Evolutionary conservation across 2,329 filamentous ascomycete species (phyloP).

Genomic region (Fusarium robinianum): DNA sequence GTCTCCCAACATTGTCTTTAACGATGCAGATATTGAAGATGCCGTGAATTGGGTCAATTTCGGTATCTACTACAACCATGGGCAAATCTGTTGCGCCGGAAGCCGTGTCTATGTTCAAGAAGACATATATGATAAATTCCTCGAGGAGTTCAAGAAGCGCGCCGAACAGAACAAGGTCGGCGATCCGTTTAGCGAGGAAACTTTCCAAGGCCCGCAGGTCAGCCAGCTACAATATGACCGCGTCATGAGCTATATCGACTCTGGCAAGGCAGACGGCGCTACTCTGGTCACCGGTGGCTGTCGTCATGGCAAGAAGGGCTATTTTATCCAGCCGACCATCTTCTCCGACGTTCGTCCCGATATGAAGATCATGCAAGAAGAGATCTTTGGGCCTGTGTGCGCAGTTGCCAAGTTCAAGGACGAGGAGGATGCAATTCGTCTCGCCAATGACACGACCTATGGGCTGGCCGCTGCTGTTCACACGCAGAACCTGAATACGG

Average conservation of each 20-base stretch:
- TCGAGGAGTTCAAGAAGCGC: conserved; percentile 61
- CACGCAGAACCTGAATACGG: too few relatives aligned
- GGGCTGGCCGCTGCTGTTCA: conserved; percentile 58
- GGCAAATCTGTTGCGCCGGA: conserved; percentile 64
- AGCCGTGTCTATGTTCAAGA: conserved; percentile 64
- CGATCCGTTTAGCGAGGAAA: too few relatives aligned
- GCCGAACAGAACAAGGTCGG: conserved; percentile 47
- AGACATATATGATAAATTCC: conserved; percentile 59
- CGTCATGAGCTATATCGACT: too few relatives aligned
- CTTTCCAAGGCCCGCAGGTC: too few relatives aligned
- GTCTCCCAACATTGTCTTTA: conserved; percentile 61
- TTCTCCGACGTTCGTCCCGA: conserved; percentile 35
- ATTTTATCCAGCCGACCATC: conserved; percentile 38
- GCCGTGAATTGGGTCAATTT: conserved; percentile 55
- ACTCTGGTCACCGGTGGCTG: too few relatives aligned
- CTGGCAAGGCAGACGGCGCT: too few relatives aligned
- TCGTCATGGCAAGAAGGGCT: too few relatives aligned
- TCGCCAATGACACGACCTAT: conserved; percentile 50
- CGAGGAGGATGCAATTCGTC: conserved; percentile 35
- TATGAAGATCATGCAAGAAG: conserved; percentile 37
- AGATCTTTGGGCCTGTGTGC: conserved; percentile 41
- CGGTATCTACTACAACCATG: conserved; percentile 56
- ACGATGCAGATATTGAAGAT: conserved; percentile 63
- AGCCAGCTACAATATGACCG: too few relatives aligned
- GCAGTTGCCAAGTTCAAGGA: conserved; percentile 33